Evolutionary conservation across 108 stramenopile genomes (phyloP), one percentile per base, ranked within the genome.

Genomic region (Cyclotella cryptica): DNA sequence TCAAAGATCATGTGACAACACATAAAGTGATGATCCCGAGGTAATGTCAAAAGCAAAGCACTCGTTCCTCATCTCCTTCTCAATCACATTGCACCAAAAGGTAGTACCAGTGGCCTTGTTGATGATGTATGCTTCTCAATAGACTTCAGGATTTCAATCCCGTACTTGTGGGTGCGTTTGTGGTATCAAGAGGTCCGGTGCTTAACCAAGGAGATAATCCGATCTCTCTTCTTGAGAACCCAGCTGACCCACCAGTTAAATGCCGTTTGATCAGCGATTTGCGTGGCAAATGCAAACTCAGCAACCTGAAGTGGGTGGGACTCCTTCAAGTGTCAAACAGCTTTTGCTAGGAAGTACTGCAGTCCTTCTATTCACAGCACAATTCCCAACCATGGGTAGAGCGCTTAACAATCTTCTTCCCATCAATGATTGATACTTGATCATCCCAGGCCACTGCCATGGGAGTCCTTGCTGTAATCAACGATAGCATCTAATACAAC

Each of bases 71-170:
- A 84, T 75, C 58, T 84, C 84, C 42, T 77, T 77, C 3, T 53
- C 27, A 7, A 75, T 66, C 8, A 78, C 77, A 15, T 79, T 72
- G 1, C 1, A 3, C 84, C 84, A 86, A 3, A 64, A 11, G 14
- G 46, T 76, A 41, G 66, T 80, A 14, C 86, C 82, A 58, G 65
- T 80, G n/a, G 41, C 19, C 27, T 51, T 15, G 69, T 86, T 82
- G 10, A 84, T 26, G 44, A 55, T 55, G 7, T 41, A 26, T 14
- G 82, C 82, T 27, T 86, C 74, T 21, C 22, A 0, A 73, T 70
- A 55, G 69, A 71, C 57, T 55, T 69, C 8, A 78, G 79, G 21
- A 80, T 39, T 22, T 72, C 30, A 21, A 83, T 57, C 11, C 81
- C 81, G 61, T 51, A 77, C 76, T 81, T 81, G 58, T 28, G 27